Evolutionary conservation across 2,329 filamentous ascomycete genomes (phyloP), one percentile per base, ranked within the genome.

Genomic region (Phialophora verrucosa): DNA sequence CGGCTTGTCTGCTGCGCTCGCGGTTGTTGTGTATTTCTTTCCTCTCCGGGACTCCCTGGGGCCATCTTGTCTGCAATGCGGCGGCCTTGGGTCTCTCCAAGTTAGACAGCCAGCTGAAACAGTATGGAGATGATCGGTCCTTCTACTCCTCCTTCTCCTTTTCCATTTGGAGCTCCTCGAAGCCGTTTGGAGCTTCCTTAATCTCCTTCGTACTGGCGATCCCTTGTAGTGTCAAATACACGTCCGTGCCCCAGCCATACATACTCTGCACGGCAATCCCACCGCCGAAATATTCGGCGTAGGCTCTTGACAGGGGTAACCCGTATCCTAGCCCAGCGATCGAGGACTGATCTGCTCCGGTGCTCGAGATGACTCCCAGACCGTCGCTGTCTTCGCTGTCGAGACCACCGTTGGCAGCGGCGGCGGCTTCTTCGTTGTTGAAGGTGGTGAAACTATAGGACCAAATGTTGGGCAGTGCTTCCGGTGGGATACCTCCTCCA

Each of bases 361-460:
- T 87, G 1, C 86, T 86, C 1, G 91, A 90, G 57, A 97, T 90
- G 4, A 90, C 88, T 73, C 89, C 90, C 68, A 97, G 80, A 0
- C 90, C 91, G 74, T 91, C 88, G 11, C 63, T 64, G 55, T 82
- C 83, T 14, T 81, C 78, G 56, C 82, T 83, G 14, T 80, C 78
- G 64, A 86, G 82, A 68, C 86, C 79, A 31, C 29, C 49, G 27
- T 44, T 42, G 10, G 47, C 23, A 2, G 79, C 77, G 5, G 78
- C 73, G 3, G 80, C 74, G 72, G 83, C 75, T 70, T 86, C 79
- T 62, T 89, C 85, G 25, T 92, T 91, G 64, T 87, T 90, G 78
- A 98, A 98, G 0, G 95, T 99, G 23, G 94, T 97, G 77, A 97
- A 99, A 69, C 91, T 95, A 77, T 98, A 99, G 6, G 93, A 93